Base-by-base conservation (phyloP, 306 rosid species). In the Ormosia emarginata region DNA sequence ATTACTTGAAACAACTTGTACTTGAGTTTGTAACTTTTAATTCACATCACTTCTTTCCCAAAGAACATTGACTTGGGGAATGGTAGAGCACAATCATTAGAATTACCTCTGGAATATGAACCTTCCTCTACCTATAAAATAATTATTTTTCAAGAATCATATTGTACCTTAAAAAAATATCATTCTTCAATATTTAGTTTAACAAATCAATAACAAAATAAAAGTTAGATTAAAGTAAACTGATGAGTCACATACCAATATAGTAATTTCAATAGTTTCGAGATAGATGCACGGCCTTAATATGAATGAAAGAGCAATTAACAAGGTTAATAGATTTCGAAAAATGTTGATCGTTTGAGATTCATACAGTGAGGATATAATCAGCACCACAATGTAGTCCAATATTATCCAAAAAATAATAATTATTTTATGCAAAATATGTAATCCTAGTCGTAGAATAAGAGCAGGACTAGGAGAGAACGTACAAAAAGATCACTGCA, bases 401-500 rank as follows among this genome's bases (percentile, higher is more conserved):
- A 24, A n/a, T 1, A 5, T 5, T n/a, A 8, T 36, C 44, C 17
- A 66, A 78, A 37, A 34, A 17, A 52, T n/a, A 30, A 24, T 33
- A 41, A 43, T 2, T 2, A 39, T 4, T 6, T 3, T 24, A 24
- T 29, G 24, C 24, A 24, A 11, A 50, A 47, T 4, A 49, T 43
- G 2, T 10, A 40, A 67, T 8, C 33, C 47, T 3, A 41, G 33
- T n/a, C 24, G 58, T 4, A 76, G 0, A 67, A 70, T 24, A 24
- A 24, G 24, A 24, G 24, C 24, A 24, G n/a, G 6, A 52, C 0
- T 2, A 7, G 9, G 8, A 70, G 9, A 64, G 12, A 29, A 57
- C 85, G 76, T 81, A 81, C 85, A 3, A 30, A 15, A 70, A 49
- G 66, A 18, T 34, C 57, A 0, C 76, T 50, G 37, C 74, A 71